Evolutionary conservation across 495 filamentous ascomycete species (phyloP).

Genomic region (Pyronema domesticum): DNA sequence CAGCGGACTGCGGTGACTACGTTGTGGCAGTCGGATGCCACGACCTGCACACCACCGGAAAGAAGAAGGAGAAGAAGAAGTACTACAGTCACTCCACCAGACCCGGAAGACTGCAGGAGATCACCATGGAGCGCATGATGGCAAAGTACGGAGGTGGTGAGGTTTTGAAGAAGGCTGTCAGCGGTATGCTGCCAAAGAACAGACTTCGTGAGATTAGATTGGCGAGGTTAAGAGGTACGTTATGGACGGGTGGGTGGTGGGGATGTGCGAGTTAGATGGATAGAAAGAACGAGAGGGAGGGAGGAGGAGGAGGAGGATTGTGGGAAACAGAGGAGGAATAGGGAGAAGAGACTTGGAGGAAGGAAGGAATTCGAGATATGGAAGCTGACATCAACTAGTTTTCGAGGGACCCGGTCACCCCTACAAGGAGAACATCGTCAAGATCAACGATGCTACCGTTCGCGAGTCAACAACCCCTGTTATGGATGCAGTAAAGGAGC

Average conservation of each 20-base stretch:
- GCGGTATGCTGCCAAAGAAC: constrained; percentile 97
- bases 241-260: not conserved
- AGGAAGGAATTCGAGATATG: not conserved
- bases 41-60: constrained; percentile 71
- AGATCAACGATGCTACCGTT: constrained; percentile 41
- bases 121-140: constrained; percentile 91
- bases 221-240: constrained; percentile 68
- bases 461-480: constrained; percentile 27
- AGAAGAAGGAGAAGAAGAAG: constrained; percentile 79
- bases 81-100: constrained; percentile 89
- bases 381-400: constrained; percentile 31
- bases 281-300: not conserved
- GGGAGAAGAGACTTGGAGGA: not conserved
- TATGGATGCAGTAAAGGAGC: constrained; percentile 14
- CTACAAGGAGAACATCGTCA: constrained; percentile 73
- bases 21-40: constrained; percentile 83
- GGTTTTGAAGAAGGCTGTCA: constrained; percentile 77
- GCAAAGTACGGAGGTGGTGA: constrained; percentile 87
- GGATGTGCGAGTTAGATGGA: too few relatives aligned
- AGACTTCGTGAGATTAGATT: constrained; percentile 66
- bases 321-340: too few relatives aligned
- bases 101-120: constrained; percentile 66
- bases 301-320: not conserved
- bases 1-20: constrained; percentile 97
- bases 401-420: constrained; percentile 86